phyloP scores from a whole-genome alignment of 2,329 filamentous ascomycete species.

The Colletotrichum sp. region DNA sequence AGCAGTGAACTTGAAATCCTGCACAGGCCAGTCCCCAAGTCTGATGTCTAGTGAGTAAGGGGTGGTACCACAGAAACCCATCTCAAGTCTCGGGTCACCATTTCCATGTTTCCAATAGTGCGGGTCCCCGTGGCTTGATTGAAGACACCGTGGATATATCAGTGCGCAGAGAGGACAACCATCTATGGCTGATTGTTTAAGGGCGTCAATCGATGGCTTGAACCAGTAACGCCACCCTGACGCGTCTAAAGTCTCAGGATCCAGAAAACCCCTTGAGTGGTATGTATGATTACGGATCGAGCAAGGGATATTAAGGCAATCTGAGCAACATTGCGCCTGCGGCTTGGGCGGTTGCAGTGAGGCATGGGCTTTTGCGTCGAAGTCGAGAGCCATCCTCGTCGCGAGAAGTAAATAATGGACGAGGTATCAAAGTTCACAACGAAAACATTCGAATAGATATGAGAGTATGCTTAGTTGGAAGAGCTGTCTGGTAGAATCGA shows the following conservation, averaged over 20 bases:
- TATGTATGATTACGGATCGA: not conserved
- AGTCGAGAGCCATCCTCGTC: not conserved
- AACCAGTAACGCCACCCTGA: not conserved
- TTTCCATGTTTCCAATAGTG: too few relatives aligned
- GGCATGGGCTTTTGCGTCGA: not conserved
- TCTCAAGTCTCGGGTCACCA: not conserved
- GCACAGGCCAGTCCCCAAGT: not conserved
- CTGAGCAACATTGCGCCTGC: not conserved
- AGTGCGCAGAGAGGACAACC: too few relatives aligned
- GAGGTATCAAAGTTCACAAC: not conserved
- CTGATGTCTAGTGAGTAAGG: not conserved
- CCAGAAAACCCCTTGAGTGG: not conserved
- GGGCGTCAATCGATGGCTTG: not conserved
- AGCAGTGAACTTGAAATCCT: not conserved
- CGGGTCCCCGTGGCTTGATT: too few relatives aligned
- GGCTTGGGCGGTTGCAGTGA: not conserved
- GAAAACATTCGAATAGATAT: not conserved
- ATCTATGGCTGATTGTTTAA: too few relatives aligned
- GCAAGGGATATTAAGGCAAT: not conserved
- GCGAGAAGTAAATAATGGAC: not conserved
- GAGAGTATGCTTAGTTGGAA: not conserved
- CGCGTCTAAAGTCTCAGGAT: not conserved
- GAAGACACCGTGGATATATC: too few relatives aligned
- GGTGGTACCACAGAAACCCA: rapidly evolving
- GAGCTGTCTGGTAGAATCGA: not conserved